Evolutionary conservation across 1,139 yeast genomes (phyloP).

Genomic region (Pichia sp.): DNA sequence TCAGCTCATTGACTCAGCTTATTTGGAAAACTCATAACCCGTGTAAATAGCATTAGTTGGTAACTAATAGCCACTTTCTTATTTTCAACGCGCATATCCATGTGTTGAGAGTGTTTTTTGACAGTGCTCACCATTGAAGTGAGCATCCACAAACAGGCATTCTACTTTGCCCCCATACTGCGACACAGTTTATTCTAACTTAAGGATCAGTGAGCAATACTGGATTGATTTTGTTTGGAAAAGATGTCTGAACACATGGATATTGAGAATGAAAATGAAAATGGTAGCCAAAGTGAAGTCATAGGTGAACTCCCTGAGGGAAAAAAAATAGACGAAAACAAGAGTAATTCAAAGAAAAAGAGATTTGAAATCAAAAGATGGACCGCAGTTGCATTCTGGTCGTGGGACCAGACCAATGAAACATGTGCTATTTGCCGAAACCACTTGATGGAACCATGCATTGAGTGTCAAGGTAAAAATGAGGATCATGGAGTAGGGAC

Average conservation of each 20-base stretch:
- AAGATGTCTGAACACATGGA: conserved; percentile 23
- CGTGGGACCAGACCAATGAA: conserved; percentile 89
- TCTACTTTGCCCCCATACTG: background rate
- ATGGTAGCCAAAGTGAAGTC: background rate
- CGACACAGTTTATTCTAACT: background rate
- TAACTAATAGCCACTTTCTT: background rate
- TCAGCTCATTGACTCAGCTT: too few relatives aligned
- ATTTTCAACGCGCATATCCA: background rate
- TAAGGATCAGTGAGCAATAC: background rate
- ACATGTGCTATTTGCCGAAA: conserved; percentile 98
- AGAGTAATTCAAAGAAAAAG: conserved; percentile 35
- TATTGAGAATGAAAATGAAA: conserved; percentile 10
- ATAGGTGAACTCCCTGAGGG: conserved; percentile 17
- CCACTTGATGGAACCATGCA: conserved; percentile 97
- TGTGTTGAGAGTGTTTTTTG: background rate
- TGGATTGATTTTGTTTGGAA: background rate
- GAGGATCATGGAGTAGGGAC: conserved; percentile 35
- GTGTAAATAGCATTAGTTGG: too few relatives aligned
- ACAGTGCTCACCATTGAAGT: background rate
- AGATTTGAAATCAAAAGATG: conserved; percentile 76
- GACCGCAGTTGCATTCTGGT: conserved; percentile 99
- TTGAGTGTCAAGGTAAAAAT: conserved; percentile 57
- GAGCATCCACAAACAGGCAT: background rate
- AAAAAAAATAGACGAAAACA: conserved; percentile 21
- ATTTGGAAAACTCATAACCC: too few relatives aligned